These are phyloP conservation scores for Coemansia pectinata DNA, from an alignment of 192 early-diverging fungal species.

Conservation along the genomic window DNA sequence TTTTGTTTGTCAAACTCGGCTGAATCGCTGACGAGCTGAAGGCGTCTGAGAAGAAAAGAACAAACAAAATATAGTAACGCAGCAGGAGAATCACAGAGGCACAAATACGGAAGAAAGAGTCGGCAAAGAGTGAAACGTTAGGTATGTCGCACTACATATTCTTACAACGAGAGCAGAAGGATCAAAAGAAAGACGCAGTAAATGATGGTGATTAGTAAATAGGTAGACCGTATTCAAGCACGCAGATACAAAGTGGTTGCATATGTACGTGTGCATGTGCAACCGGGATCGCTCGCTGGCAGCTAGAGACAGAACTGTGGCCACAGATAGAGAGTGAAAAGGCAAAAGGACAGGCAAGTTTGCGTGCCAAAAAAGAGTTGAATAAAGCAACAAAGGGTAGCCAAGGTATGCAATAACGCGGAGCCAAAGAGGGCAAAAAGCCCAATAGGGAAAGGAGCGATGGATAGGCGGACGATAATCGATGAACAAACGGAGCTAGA, in stretches of 20 bases:
- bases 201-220: background rate
- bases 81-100: background rate
- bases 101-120: background rate
- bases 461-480: background rate
- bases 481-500: slow-evolving; percentile 5
- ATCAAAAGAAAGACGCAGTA: background rate
- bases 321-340: background rate
- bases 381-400: background rate
- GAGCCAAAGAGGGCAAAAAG: background rate
- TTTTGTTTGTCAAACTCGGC: background rate
- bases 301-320: background rate
- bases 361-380: background rate
- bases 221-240: background rate
- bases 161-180: background rate
- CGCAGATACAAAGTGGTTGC: background rate
- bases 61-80: background rate
- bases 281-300: background rate
- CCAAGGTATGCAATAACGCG: background rate
- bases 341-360: background rate
- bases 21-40: background rate
- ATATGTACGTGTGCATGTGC: slow-evolving; percentile 3
- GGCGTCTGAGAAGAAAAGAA: background rate
- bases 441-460: slow-evolving; percentile 1
- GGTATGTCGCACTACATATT: slow-evolving; percentile 5
- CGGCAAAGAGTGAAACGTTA: background rate